Evolutionary conservation across 306 rosid species (phyloP).

Genomic region (Echinosophora koreensis): DNA sequence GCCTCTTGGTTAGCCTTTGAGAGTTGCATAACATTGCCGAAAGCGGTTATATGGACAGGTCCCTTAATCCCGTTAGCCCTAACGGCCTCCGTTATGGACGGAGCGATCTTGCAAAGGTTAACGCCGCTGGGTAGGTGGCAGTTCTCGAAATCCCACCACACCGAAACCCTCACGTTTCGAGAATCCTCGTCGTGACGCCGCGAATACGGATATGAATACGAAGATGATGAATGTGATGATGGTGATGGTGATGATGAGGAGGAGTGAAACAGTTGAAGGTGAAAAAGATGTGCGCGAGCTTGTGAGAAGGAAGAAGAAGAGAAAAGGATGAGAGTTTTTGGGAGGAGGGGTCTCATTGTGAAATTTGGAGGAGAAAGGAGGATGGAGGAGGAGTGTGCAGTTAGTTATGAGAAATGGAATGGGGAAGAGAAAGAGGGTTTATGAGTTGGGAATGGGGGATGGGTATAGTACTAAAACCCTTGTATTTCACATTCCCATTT

Average conservation of each 20-base stretch:
- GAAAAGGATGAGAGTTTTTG: slow-evolving; percentile 29
- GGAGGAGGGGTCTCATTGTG: slow-evolving; percentile 45
- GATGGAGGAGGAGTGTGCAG: background rate
- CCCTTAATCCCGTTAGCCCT: slow-evolving; percentile 87
- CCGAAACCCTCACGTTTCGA: slow-evolving; percentile 74
- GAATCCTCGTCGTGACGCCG: slow-evolving; percentile 67
- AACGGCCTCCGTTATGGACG: slow-evolving; percentile 64
- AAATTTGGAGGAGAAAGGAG: background rate
- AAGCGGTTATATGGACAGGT: slow-evolving; percentile 78
- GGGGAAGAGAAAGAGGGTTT: background rate
- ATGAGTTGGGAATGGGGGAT: no score
- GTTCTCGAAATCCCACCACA: slow-evolving; percentile 98
- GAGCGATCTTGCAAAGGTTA: slow-evolving; percentile 58
- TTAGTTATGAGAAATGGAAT: no score
- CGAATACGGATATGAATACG: background rate
- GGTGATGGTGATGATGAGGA: slow-evolving; percentile 47
- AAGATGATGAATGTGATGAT: background rate
- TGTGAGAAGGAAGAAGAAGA: slow-evolving; percentile 18
- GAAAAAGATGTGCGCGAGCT: slow-evolving; percentile 39
- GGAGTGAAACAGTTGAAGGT: slow-evolving; percentile 41
- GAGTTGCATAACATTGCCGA: slow-evolving; percentile 74
- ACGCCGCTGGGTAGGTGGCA: slow-evolving; percentile 62
- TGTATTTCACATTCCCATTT: background rate
- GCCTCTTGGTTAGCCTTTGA: slow-evolving; percentile 72
- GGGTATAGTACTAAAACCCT: background rate